Percentiles rank a stretch among this genome's conserved stretches.
Evolutionary conservation across 2,329 filamentous ascomycete species (phyloP).

Genomic region (Balansia obtecta): DNA sequence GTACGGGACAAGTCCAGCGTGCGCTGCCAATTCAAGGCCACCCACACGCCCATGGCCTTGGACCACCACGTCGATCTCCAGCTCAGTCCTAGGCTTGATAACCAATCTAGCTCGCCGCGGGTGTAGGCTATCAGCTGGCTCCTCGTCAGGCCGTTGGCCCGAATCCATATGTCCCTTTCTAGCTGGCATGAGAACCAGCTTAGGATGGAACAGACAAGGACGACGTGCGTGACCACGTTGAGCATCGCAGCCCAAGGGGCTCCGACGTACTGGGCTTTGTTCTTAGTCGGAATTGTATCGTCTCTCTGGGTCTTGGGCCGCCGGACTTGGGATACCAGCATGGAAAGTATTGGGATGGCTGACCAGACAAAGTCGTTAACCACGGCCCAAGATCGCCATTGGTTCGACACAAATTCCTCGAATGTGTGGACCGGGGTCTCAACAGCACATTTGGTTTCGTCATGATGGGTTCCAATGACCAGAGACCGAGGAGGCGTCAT

Average conservation of each 20-base stretch:
- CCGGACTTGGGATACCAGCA: too few species aligned
- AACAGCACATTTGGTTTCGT: too few species aligned
- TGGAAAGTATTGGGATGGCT: too few species aligned
- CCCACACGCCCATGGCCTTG: neutral
- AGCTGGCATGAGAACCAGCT: slow-evolving; percentile 9
- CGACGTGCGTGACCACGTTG: slow-evolving; percentile 3
- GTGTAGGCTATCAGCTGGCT: slow-evolving; percentile 14
- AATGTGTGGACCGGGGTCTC: too few species aligned
- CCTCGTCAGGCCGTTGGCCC: slow-evolving; percentile 19
- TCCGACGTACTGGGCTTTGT: neutral
- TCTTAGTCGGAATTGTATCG: neutral
- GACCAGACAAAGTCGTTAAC: too few species aligned
- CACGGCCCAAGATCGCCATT: too few species aligned
- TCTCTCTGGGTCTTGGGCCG: too few species aligned
- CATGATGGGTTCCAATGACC: too few species aligned
- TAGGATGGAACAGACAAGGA: slow-evolving; percentile 9
- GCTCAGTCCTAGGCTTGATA: slow-evolving; percentile 6
- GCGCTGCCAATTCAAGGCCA: neutral
- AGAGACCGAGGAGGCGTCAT: too few species aligned
- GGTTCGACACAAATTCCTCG: too few species aligned
- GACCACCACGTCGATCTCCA: neutral
- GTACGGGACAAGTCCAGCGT: neutral
- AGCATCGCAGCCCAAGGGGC: neutral
- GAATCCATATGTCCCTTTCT: slow-evolving; percentile 18
- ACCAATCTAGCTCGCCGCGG: slow-evolving; percentile 2